Evolutionary conservation across 805 yeast genomes (phyloP), one percentile per base, ranked within the genome.

Genomic region (Cyberlindnera xylosilytica): DNA sequence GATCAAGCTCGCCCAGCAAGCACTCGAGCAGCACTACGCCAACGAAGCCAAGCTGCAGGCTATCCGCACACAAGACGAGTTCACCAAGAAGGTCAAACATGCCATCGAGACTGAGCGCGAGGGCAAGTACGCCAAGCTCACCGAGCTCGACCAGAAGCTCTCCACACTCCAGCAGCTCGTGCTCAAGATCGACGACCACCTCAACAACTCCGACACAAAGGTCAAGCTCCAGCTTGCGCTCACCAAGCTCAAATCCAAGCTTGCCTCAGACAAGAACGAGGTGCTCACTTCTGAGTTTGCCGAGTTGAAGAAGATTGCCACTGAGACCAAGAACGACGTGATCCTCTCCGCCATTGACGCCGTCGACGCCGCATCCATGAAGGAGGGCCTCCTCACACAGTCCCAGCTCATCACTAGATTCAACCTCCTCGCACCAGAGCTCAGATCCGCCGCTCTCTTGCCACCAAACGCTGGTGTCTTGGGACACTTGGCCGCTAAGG

Each of bases 401-500:
- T 43, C 59, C 2, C 62, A 58, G 42, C 46, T 58, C 38, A 53
- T 54, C 35, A 48, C 62, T 10, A 52, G 62, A 51, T 58, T 57
- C 87, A 78, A 80, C 50, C 68, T 81, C 41, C 73, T 93, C 46
- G 81, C 76, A 18, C 93, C 95, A 13, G 96, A 91, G 66, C 78
- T 93, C 60, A 82, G 96, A 64, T 79, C 88, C 23, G 90, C 95
- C 7, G 81, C 97, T 4, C 69, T 93, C 54, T 76, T 90, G 48
- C 97, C 98, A 42, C 95, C 95, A 54, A 87, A 91, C 58, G 96
- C 99, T 20, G 99, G 99, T 58, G 76, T 93, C 41, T 76, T 91
- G 54, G 98, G 97, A 23, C 97, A 93, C 64, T 63, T 89, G 33
- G 76, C 95, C 6, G 90, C 98, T 15, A 72, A 74, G 51, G 42